Base-by-base conservation (phyloP, 139 green algal species). In the Eudorina sp. region DNA sequence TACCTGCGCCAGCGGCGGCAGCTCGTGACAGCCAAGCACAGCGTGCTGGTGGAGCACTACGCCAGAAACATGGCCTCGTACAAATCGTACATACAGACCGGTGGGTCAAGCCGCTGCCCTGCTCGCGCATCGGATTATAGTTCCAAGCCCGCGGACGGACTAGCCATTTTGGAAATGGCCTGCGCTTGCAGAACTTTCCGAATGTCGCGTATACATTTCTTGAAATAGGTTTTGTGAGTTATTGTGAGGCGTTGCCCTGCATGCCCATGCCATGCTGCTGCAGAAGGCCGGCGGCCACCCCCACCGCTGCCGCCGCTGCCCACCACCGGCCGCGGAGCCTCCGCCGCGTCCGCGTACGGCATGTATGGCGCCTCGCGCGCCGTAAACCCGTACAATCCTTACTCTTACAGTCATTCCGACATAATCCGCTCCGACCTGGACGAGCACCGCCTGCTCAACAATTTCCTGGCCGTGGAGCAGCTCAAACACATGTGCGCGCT, bases 371-470 rank as follows among this genome's bases (percentile, higher is more conserved):
- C 13, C 36, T 55, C 36, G 8, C 53, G 53, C 11, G 53, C 53
- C 16, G 53, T 48, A 18, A 55, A 4, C 25, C 16, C 78, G 55
- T 85, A 85, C 80, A 86, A 86, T 53, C 80, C 80, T n/a, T 86
- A 86, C 80, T 41, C 80, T 41, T 60, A 86, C 58, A 64, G 60
- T n/a, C 43, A 88, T 46, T 64, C 58, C n/a, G 82, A 88, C 55
- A 41, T 90, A 36, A 64, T 85, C 3, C 68, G 69, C 29, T 89
- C 79, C 29, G 93, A 95, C 55, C 93, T 95, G 55, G 96, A 97
- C 72, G 95, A 98, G 90, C 91, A 94, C 90, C 93, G 93, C 64
- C 88, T 97, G 4, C 93, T 98, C 45, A 89, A 91, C 53, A 88
- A 91, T 38, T 94, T 98, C 53, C 34, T 55, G 68, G 88, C 84